Conservation (phyloP, 2,329 filamentous ascomycete genomes). For the Fusarium burgessii region DNA sequence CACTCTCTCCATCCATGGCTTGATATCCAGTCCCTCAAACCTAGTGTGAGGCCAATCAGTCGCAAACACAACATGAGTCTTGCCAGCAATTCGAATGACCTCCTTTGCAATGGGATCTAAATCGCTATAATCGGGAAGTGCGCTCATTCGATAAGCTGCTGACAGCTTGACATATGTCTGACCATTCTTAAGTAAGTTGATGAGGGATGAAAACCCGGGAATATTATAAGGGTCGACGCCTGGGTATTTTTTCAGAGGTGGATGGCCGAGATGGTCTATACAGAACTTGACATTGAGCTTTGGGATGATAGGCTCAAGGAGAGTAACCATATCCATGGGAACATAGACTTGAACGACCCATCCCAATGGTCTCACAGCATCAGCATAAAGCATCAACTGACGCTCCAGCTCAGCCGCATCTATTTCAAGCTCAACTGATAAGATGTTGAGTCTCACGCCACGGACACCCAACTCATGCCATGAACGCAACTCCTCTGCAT, state of each 20-base stretch:
- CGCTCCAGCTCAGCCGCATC: conserved; percentile 55
- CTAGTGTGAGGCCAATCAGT: conserved; percentile 75
- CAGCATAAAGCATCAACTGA: conserved; percentile 61
- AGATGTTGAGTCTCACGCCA: conserved; percentile 69
- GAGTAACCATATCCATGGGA: conserved; percentile 61
- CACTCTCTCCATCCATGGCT: conserved; percentile 59
- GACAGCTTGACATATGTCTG: conserved; percentile 69
- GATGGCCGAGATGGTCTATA: conserved; percentile 70
- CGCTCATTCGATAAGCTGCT: conserved; percentile 67
- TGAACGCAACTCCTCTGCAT: conserved; percentile 53
- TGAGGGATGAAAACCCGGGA: conserved; percentile 55
- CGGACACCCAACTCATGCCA: conserved; percentile 71
- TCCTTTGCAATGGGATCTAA: conserved; percentile 62
- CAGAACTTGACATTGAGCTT: conserved; percentile 64
- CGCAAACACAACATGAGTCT: conserved; percentile 65
- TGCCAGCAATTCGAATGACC: conserved; percentile 57
- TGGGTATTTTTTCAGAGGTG: conserved; percentile 50
- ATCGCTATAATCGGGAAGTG: conserved; percentile 57
- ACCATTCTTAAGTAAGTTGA: conserved; percentile 58
- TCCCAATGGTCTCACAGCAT: conserved; percentile 60
- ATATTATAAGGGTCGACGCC: conserved; percentile 42
- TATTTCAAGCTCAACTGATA: conserved; percentile 61
- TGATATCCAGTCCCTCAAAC: conserved; percentile 68
- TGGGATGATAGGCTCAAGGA: conserved; percentile 62
- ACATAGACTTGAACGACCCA: conserved; percentile 72